Conservation (phyloP, 495 filamentous ascomycete genomes). For the Emericellopsis terricola region DNA sequence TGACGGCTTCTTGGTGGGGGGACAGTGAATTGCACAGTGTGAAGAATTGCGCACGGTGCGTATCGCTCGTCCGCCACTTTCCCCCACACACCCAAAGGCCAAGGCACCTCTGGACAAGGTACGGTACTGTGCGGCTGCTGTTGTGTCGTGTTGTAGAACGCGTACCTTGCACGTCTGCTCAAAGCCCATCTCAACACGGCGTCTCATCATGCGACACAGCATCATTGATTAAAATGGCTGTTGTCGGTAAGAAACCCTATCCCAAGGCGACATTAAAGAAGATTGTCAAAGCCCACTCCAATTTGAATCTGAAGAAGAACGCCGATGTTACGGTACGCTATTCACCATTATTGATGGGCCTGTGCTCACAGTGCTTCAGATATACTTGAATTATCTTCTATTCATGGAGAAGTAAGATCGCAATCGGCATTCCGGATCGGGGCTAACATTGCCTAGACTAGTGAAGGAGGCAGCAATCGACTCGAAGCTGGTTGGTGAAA, state of each 20-base stretch:
- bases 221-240: slow-evolving; percentile 25
- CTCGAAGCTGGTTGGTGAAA: slow-evolving; percentile 55
- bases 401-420: slow-evolving; percentile 67
- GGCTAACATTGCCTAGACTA: slow-evolving; percentile 32
- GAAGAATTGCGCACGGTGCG: no score
- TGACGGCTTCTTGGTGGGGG: no score
- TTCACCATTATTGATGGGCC: not conserved
- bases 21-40: no score
- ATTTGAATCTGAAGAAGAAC: slow-evolving; percentile 64
- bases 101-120: no score
- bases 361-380: slow-evolving; percentile 22
- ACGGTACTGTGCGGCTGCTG: no score
- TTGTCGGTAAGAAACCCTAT: slow-evolving; percentile 51
- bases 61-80: no score
- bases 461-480: slow-evolving; percentile 71
- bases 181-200: no score
- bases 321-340: slow-evolving; percentile 69
- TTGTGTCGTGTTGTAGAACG: no score
- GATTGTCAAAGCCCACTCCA: slow-evolving; percentile 77
- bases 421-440: not conserved
- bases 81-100: no score
- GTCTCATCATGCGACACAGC: no score
- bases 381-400: slow-evolving; percentile 76
- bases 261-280: slow-evolving; percentile 72
- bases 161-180: no score